phyloP scores from a whole-genome alignment of 768 basidiomycete species.

The Trametes elegans region DNA sequence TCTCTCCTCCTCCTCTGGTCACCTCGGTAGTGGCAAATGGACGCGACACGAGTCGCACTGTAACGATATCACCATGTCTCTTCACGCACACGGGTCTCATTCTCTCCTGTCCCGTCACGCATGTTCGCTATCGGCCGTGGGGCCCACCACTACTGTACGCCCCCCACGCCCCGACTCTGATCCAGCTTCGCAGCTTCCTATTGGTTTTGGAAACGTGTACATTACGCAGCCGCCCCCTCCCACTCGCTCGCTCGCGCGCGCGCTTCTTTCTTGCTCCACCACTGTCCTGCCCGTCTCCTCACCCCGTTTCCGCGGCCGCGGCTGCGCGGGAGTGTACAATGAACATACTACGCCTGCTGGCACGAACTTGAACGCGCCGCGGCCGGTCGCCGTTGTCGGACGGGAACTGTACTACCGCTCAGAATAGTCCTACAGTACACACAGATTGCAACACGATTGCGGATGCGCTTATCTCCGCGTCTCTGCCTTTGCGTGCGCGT shows the following conservation, averaged over 20 bases:
- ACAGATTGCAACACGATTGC: too few relatives aligned
- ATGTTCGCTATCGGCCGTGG: too few relatives aligned
- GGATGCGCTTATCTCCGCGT: too few relatives aligned
- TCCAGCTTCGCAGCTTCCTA: not conserved
- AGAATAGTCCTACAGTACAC: not conserved
- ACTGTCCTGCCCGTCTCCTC: not conserved
- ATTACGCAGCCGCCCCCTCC: not conserved
- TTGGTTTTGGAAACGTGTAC: not conserved
- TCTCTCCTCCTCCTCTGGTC: not conserved
- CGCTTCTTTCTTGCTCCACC: not conserved
- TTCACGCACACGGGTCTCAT: not conserved
- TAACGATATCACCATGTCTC: not conserved
- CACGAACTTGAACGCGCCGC: too few relatives aligned
- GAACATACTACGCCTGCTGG: not conserved
- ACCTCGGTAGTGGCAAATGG: not conserved
- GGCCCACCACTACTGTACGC: not conserved
- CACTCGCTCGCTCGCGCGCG: not conserved
- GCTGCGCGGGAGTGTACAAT: not conserved
- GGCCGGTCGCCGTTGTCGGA: too few relatives aligned
- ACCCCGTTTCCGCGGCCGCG: not conserved
- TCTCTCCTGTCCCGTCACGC: not conserved
- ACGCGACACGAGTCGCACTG: constrained; percentile 7
- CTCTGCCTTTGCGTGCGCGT: too few relatives aligned
- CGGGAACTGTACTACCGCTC: not conserved
- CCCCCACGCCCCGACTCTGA: not conserved